These are phyloP conservation scores for Erodium texanum DNA, from an alignment of 441 rosid species.

Conservation along the genomic window DNA sequence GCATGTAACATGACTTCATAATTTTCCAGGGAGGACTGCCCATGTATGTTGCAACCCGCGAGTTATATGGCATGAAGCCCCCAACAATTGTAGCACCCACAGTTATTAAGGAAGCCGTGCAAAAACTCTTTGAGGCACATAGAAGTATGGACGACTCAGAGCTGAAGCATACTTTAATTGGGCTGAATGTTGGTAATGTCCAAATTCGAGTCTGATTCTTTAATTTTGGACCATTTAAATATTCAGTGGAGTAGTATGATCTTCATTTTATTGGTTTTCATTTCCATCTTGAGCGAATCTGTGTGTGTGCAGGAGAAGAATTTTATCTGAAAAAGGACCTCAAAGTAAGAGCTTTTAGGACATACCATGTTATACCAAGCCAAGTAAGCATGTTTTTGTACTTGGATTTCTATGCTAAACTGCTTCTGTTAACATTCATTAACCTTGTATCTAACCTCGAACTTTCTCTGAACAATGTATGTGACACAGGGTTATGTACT, in stretches of 20 bases:
- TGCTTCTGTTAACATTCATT: slow-evolving; percentile 4
- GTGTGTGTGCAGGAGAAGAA: slow-evolving; percentile 58
- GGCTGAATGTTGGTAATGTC: slow-evolving; percentile 72
- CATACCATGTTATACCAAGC: slow-evolving; percentile 77
- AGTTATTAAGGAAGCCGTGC: slow-evolving; percentile 51
- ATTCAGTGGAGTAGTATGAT: not conserved
- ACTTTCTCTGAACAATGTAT: slow-evolving; percentile 8
- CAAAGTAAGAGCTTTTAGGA: slow-evolving; percentile 83
- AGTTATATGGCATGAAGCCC: slow-evolving; percentile 71
- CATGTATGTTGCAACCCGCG: slow-evolving; percentile 87
- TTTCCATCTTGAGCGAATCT: too few species aligned
- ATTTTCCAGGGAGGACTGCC: slow-evolving; percentile 68
- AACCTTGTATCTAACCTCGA: not conserved
- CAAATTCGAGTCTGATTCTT: not conserved
- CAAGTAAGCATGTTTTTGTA: slow-evolving; percentile 39
- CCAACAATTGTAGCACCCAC: slow-evolving; percentile 74
- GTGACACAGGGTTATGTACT: slow-evolving; percentile 71
- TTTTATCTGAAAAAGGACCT: slow-evolving; percentile 60
- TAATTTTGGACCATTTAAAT: not conserved
- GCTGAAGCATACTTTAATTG: slow-evolving; percentile 54
- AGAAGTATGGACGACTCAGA: slow-evolving; percentile 71
- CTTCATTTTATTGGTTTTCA: not conserved
- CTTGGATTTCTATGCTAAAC: not conserved
- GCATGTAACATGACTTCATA: not conserved
- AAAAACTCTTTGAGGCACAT: slow-evolving; percentile 64